Percentiles rank a stretch among this genome's conserved stretches.
These are phyloP conservation scores for Kodamaea sp. DNA, from an alignment of 1,139 yeast genomes.

Conservation along the genomic window DNA sequence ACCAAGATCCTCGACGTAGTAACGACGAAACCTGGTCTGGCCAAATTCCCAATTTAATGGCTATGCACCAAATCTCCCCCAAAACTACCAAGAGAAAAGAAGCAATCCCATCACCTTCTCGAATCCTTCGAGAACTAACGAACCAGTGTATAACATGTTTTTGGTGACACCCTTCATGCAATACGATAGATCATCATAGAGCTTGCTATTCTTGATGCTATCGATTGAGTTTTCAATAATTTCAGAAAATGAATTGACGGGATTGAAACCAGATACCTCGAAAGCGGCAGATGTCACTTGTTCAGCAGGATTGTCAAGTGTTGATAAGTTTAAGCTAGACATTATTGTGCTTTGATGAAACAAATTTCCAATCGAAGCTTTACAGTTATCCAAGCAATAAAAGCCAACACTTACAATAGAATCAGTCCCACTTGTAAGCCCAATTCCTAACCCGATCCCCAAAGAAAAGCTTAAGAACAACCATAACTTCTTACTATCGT, in stretches of 20 bases:
- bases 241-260: conserved; percentile 4
- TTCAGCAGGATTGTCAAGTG: background rate
- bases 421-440: conserved; percentile 26
- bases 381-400: conserved; percentile 11
- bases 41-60: no score
- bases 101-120: conserved; percentile 22
- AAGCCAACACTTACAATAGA: conserved; percentile 17
- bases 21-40: no score
- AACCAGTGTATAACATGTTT: conserved; percentile 17
- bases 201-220: conserved; percentile 3
- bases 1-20: no score
- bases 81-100: background rate
- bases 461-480: conserved; percentile 29
- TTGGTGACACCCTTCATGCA: conserved; percentile 10
- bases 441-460: conserved; percentile 40
- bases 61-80: no score
- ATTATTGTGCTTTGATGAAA: conserved; percentile 2
- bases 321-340: background rate
- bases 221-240: conserved; percentile 1
- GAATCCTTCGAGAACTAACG: conserved; percentile 30
- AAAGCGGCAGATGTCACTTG: background rate
- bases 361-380: conserved; percentile 1
- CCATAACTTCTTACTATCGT: conserved; percentile 4
- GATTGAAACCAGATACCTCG: background rate
- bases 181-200: conserved; percentile 7